Base-by-base conservation (phyloP, 306 rosid genomes). In the Fragaria vesca region DNA sequence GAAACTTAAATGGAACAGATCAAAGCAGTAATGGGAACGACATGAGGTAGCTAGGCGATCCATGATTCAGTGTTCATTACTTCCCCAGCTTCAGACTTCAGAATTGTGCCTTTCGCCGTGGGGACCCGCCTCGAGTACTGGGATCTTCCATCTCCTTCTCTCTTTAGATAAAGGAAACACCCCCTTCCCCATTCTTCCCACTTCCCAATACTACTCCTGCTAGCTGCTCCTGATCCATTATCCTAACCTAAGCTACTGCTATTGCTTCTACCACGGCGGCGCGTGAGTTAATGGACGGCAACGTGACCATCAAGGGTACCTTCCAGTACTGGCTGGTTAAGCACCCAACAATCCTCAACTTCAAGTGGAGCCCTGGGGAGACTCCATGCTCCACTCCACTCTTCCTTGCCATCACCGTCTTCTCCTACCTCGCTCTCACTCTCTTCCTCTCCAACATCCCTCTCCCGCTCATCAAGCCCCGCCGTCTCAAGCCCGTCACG, bases 281-380 rank as follows among this genome's bases (percentile, higher is more conserved):
- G 70, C 15, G 47, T 36, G 45, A 36, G 20, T 4, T 26, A 5
- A 34, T 36, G 45, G 47, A 34, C 2, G 47, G 47, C 9, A 40
- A 73, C 54, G 34, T 57, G 68, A 73, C 62, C 54, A 18, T 57
- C 18, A 75, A 61, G 67, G 47, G 47, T 18, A 20, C 47, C 73
- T 79, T 92, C 17, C 84, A 86, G 21, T 76, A 87, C 72, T 89
- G 91, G 91, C 26, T 94, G 8, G 94, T 90, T 17, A 61, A 83
- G 75, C 89, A 94, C 78, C 93, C 96, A 12, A 51, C 47, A 2
- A 92, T 92, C 48, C 76, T 76, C 74, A 80, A 90, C 36, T 94
- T 94, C 90, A 17, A 82, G 79, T 94, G 97, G 97, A 82, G 26
- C 69, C 88, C 81, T 2, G 86, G 88, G 0, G 83, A 82, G 54